These are phyloP conservation scores for Salvia splendens DNA, from an alignment of 257 asterid genomes.

Conservation along the genomic window DNA sequence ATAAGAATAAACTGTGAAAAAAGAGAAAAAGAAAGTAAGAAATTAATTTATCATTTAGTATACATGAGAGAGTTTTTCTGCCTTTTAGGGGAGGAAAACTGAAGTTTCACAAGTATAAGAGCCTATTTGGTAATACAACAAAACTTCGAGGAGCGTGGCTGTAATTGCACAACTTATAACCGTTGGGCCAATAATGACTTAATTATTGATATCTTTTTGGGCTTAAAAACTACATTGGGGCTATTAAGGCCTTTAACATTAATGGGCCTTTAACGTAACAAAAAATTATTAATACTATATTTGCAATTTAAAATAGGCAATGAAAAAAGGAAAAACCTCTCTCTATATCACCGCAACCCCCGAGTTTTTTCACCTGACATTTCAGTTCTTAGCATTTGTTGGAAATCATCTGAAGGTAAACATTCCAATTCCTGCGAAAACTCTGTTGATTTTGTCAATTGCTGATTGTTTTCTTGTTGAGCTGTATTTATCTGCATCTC, in stretches of 20 bases:
- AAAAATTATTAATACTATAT: background rate
- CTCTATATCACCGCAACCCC: slow-evolving; percentile 41
- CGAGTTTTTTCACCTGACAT: slow-evolving; percentile 30
- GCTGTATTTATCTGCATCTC: slow-evolving; percentile 18
- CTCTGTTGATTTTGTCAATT: slow-evolving; percentile 17
- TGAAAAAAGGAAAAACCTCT: slow-evolving; percentile 26
- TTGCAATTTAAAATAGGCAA: slow-evolving; percentile 7
- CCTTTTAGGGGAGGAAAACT: background rate
- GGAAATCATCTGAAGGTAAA: slow-evolving; percentile 30
- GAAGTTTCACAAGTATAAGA: background rate
- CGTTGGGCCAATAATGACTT: background rate
- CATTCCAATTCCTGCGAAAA: background rate
- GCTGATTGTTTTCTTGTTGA: slow-evolving; percentile 1
- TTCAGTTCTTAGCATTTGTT: slow-evolving; percentile 18
- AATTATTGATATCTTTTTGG: background rate
- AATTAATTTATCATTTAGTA: too few relatives aligned
- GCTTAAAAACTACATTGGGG: slow-evolving; percentile 7
- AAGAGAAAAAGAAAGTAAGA: too few relatives aligned
- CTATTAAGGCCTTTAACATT: background rate
- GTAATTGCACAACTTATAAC: background rate
- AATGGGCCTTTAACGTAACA: background rate
- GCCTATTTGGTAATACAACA: background rate
- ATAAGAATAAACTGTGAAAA: too few relatives aligned
- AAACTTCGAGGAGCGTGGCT: background rate
- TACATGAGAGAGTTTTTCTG: too few relatives aligned